Percentiles rank a stretch among this genome's conserved stretches.
Conservation (phyloP, 2,329 filamentous ascomycete genomes). For the Cryphonectria radicalis region DNA sequence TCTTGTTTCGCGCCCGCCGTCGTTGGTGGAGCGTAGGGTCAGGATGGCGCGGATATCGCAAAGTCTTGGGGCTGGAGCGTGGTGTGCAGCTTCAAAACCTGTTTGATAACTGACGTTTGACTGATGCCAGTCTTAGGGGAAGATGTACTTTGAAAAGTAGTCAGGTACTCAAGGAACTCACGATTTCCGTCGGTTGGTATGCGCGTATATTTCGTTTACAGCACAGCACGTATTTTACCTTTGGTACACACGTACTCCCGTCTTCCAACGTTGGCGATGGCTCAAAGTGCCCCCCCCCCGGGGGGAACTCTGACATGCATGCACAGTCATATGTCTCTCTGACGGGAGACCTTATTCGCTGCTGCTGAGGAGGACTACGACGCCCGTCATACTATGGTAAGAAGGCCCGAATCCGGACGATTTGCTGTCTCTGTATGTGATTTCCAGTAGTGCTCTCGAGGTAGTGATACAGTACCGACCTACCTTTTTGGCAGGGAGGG, state of each 20-base stretch:
- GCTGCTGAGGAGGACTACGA: background rate
- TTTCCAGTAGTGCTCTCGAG: background rate
- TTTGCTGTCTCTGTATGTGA: background rate
- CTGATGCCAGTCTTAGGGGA: background rate
- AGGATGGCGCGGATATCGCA: background rate
- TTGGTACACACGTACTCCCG: background rate
- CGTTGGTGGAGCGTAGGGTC: background rate
- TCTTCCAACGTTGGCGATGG: background rate
- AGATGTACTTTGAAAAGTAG: no score
- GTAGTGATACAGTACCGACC: background rate
- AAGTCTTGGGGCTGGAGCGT: background rate
- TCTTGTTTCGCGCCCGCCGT: background rate
- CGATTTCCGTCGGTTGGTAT: background rate
- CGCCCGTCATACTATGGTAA: background rate
- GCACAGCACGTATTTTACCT: background rate
- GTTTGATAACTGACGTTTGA: background rate
- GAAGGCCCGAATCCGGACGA: conserved; percentile 11
- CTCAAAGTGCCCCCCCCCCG: background rate
- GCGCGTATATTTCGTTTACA: background rate
- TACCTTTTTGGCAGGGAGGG: background rate
- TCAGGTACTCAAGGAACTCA: background rate
- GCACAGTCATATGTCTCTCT: background rate
- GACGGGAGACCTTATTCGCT: conserved; percentile 14
- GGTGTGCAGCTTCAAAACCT: background rate
- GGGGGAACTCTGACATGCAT: background rate